A percentile compares a stretch with the other conserved stretches of the same genome.
Conservation (phyloP, 148 eudicot genomes). For the Camellia sinensis region DNA sequence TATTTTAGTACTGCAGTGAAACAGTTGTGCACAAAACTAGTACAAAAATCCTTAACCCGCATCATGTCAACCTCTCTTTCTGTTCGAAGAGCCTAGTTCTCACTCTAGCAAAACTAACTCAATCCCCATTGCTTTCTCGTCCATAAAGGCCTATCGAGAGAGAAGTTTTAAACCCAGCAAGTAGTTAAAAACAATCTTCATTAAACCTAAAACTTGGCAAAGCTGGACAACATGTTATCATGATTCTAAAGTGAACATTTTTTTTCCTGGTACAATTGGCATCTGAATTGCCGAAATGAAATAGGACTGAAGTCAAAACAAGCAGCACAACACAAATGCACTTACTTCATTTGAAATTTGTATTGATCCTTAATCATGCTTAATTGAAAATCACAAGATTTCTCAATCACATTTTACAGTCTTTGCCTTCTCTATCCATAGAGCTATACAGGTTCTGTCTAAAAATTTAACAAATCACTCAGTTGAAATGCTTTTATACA, state of each 20-base stretch:
- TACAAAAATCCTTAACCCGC: background rate
- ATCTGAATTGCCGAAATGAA: background rate
- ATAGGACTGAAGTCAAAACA: background rate
- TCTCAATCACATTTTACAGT: background rate
- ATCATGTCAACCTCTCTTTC: background rate
- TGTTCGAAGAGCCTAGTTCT: too few species aligned
- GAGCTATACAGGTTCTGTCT: too few species aligned
- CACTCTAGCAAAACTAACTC: too few species aligned
- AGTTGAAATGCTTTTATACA: too few species aligned
- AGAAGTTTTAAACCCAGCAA: too few species aligned
- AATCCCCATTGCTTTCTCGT: too few species aligned
- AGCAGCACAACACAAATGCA: background rate
- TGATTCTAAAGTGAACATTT: background rate
- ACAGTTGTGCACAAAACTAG: background rate
- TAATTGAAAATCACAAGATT: background rate
- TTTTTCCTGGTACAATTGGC: background rate
- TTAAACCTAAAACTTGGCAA: too few species aligned
- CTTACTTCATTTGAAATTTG: background rate
- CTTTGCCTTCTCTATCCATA: background rate
- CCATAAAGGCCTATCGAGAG: too few species aligned
- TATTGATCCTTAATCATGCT: background rate
- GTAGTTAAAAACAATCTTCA: too few species aligned
- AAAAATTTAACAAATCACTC: too few species aligned
- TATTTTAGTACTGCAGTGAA: background rate
- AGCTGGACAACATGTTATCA: background rate